Evolutionary conservation across 257 asterid genomes (phyloP).

Genomic region (Parsonsia alboflavescens): DNA sequence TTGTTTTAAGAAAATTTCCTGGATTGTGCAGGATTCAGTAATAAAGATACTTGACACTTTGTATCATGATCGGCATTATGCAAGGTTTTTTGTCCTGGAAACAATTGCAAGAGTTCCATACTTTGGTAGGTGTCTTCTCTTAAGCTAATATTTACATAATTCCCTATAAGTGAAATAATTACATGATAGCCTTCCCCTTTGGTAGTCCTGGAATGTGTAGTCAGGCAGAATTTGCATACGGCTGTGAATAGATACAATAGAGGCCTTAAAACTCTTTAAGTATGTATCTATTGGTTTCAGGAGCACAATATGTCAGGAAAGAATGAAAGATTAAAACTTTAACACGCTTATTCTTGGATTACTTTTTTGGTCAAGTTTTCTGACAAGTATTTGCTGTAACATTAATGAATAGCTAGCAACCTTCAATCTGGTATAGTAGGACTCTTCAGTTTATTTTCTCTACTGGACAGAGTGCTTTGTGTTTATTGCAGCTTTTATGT

Average conservation of each 20-base stretch:
- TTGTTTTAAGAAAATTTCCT: constrained; percentile 22
- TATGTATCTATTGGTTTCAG: background rate
- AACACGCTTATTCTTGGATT: background rate
- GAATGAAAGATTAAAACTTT: background rate
- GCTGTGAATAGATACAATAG: background rate
- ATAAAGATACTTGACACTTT: constrained; percentile 80
- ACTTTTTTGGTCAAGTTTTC: background rate
- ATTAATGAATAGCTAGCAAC: background rate
- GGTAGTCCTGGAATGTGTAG: background rate
- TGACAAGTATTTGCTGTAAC: background rate
- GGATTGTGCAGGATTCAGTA: constrained; percentile 72
- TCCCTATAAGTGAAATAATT: background rate
- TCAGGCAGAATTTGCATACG: background rate
- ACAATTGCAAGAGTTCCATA: constrained; percentile 98
- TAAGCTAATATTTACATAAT: background rate
- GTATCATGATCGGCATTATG: constrained; percentile 76
- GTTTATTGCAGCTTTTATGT: constrained; percentile 76
- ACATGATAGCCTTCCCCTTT: background rate
- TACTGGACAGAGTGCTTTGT: background rate
- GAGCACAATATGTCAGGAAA: background rate
- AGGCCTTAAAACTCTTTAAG: background rate
- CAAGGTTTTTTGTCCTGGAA: constrained; percentile 92
- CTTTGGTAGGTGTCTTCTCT: constrained; percentile 61
- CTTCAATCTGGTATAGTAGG: background rate
- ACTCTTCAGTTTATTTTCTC: background rate